Percentiles rank a stretch among this genome's conserved stretches.
phyloP scores from a whole-genome alignment of 1,284 basidiomycete genomes.

The Fomitopsis betulina region DNA sequence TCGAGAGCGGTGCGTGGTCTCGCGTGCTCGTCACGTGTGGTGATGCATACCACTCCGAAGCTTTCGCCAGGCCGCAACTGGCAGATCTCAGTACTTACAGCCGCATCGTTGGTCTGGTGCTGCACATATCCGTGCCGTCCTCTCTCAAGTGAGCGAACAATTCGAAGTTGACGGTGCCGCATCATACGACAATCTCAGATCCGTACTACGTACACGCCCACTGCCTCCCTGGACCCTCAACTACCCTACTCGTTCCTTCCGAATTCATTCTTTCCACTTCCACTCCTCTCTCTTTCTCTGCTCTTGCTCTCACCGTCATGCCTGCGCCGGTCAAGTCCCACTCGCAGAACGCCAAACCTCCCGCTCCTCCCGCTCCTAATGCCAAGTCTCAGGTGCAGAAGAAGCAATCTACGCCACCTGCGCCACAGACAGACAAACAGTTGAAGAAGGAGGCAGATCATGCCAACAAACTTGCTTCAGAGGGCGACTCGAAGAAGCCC shows the following conservation, averaged over 20 bases:
- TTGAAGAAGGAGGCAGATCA: conserved; percentile 22
- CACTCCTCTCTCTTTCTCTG: not conserved
- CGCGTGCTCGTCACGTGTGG: not conserved
- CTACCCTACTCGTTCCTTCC: conserved; percentile 1
- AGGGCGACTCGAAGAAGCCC: conserved; percentile 12
- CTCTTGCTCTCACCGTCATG: not conserved
- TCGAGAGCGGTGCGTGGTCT: not conserved
- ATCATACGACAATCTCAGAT: not conserved
- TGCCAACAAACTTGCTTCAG: conserved; percentile 7
- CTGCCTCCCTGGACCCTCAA: conserved; percentile 1
- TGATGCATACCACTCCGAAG: not conserved
- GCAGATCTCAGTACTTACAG: too few relatives aligned
- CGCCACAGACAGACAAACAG: conserved; percentile 12
- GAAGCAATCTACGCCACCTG: conserved; percentile 5
- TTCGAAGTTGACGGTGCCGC: not conserved
- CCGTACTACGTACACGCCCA: not conserved
- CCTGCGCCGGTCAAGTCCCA: conserved; percentile 11
- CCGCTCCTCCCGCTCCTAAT: conserved; percentile 4
- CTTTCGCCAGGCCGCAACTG: not conserved
- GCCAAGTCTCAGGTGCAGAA: not conserved
- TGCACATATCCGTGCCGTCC: too few relatives aligned
- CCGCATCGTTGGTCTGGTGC: too few relatives aligned
- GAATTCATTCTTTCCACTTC: not conserved
- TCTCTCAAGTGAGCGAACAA: too few relatives aligned
- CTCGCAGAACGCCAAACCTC: conserved; percentile 9